These are phyloP conservation scores for Atalantia buxifolia DNA, from an alignment of 345 rosid genomes.

Conservation along the genomic window DNA sequence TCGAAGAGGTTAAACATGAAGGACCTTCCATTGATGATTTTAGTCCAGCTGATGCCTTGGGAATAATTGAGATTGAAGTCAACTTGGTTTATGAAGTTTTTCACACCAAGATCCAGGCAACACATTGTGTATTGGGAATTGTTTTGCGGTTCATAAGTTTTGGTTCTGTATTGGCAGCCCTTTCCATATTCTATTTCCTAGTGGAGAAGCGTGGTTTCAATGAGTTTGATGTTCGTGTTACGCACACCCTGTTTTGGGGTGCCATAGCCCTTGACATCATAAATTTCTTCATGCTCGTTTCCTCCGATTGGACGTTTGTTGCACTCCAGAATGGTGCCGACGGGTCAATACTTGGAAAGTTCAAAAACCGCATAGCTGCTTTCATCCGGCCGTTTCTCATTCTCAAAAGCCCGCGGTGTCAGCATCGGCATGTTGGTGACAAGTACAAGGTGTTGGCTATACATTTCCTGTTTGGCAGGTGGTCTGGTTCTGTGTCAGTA, in stretches of 20 bases:
- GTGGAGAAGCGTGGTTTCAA: conserved; percentile 27
- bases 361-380: neutral
- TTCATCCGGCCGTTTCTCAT: conserved; percentile 1
- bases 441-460: conserved; percentile 1
- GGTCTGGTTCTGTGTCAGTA: conserved; percentile 8
- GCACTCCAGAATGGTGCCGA: conserved; percentile 10
- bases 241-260: conserved; percentile 38
- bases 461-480: neutral
- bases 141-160: conserved; percentile 26
- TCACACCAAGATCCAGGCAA: conserved; percentile 45
- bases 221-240: conserved; percentile 49
- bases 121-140: conserved; percentile 31
- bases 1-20: no score
- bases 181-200: conserved; percentile 29
- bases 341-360: neutral
- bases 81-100: conserved; percentile 60
- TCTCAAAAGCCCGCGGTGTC: conserved; percentile 7
- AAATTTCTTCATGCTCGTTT: neutral
- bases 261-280: conserved; percentile 22
- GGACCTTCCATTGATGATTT: no score
- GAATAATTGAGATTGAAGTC: conserved; percentile 56
- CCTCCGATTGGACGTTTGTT: neutral
- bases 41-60: conserved; percentile 34
- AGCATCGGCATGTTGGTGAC: neutral
- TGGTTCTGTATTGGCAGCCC: conserved; percentile 25